A percentile compares a stretch with the other conserved stretches of the same genome.
phyloP scores from a whole-genome alignment of 331 rosid genomes.

The Stylosanthes scabra region DNA sequence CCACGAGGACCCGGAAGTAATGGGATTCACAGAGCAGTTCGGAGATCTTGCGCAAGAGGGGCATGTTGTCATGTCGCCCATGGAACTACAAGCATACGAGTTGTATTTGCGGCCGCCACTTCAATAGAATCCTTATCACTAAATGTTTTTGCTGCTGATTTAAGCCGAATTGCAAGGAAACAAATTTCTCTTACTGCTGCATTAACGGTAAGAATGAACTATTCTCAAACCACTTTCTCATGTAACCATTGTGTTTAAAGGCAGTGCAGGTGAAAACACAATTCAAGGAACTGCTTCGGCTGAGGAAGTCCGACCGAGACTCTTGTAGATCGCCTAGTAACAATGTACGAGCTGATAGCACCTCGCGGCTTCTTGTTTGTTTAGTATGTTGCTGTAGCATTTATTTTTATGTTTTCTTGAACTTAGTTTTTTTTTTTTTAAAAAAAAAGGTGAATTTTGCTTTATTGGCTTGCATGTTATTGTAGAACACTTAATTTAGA shows the following conservation, averaged over 20 bases:
- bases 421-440: not conserved
- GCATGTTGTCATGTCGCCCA: conserved; percentile 72
- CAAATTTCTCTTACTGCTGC: conserved; percentile 25
- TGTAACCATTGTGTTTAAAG: conserved; percentile 24
- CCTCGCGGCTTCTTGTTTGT: conserved; percentile 41
- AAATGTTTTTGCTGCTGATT: conserved; percentile 35
- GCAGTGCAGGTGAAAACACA: not conserved
- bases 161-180: conserved; percentile 24
- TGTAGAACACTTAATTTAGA: conserved; percentile 40
- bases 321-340: conserved; percentile 31
- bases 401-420: conserved; percentile 17
- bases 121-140: conserved; percentile 36
- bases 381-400: conserved; percentile 37
- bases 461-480: conserved; percentile 24
- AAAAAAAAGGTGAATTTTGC: conserved; percentile 31
- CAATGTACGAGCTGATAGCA: conserved; percentile 37
- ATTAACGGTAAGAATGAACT: conserved; percentile 26
- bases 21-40: conserved; percentile 70
- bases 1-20: conserved; percentile 82
- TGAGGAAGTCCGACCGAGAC: conserved; percentile 27
- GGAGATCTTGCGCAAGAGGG: conserved; percentile 77
- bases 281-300: conserved; percentile 18
- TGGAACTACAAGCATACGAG: conserved; percentile 96
- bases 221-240: conserved; percentile 32
- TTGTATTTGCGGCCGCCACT: conserved; percentile 59